Percentiles rank a stretch among this genome's conserved stretches.
Evolutionary conservation across 352 stramenopile species (phyloP).

Genomic region (Phytophthora litchii): DNA sequence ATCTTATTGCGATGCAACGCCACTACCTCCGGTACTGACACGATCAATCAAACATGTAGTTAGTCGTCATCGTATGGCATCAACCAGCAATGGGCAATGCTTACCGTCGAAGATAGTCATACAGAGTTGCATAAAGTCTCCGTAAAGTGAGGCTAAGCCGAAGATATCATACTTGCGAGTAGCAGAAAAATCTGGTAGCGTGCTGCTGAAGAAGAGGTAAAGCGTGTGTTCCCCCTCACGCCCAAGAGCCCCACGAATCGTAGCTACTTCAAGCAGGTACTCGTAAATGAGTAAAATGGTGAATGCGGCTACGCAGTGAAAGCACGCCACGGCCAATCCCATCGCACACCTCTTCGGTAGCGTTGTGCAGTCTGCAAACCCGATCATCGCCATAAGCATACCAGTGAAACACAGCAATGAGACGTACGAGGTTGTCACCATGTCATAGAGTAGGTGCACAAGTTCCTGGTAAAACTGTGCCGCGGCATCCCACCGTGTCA

Average conservation of each 20-base stretch:
- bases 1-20: constrained; percentile 87
- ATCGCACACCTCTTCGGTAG: constrained; percentile 60
- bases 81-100: not conserved
- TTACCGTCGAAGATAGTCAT: constrained; percentile 89
- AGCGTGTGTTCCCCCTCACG: constrained; percentile 73
- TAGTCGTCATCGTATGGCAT: constrained; percentile 1
- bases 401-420: constrained; percentile 62
- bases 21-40: constrained; percentile 76
- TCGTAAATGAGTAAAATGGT: constrained; percentile 81
- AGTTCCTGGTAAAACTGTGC: constrained; percentile 62
- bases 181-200: constrained; percentile 71
- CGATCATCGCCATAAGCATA: constrained; percentile 66
- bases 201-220: constrained; percentile 80
- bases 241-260: constrained; percentile 61
- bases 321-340: constrained; percentile 53
- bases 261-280: constrained; percentile 78
- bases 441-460: constrained; percentile 60
- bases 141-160: constrained; percentile 63
- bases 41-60: constrained; percentile 11
- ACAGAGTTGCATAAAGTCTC: constrained; percentile 70
- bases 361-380: constrained; percentile 80
- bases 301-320: constrained; percentile 72
- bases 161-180: constrained; percentile 74
- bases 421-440: constrained; percentile 78
- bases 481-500: constrained; percentile 50